These are phyloP conservation scores for Zymoseptoria pseudotritici DNA, from an alignment of 2,329 filamentous ascomycete species.

Conservation along the genomic window DNA sequence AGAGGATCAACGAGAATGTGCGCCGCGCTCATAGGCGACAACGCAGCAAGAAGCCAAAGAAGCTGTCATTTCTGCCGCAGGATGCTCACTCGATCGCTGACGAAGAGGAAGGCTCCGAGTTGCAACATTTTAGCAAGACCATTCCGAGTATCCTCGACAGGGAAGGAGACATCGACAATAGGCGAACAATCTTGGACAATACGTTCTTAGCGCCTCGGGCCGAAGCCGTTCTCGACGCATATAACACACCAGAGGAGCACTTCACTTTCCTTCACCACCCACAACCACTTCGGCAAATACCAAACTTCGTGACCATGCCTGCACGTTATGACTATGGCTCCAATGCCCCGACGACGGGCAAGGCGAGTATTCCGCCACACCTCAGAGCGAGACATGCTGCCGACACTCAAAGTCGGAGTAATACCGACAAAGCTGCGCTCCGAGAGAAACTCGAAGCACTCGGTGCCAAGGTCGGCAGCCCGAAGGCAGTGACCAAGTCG, in stretches of 20 bases:
- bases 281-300: neutral
- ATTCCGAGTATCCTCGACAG: neutral
- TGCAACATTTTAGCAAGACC: neutral
- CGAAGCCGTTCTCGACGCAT: neutral
- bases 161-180: neutral
- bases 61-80: neutral
- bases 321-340: neutral
- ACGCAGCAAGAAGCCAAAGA: neutral
- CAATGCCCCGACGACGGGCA: neutral
- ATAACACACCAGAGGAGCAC: neutral
- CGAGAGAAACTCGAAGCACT: constrained; percentile 11
- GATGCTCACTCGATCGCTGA: neutral
- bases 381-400: neutral
- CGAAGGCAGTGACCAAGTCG: constrained; percentile 2
- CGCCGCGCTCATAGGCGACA: neutral
- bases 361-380: neutral
- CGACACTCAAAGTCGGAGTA: neutral
- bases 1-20: neutral
- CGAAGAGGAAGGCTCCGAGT: neutral
- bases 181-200: too few relatives aligned
- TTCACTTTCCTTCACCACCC: neutral
- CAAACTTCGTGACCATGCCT: neutral
- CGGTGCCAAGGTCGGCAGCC: constrained; percentile 12
- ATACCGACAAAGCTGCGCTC: neutral
- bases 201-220: too few relatives aligned